Conservation (phyloP, 2,329 filamentous ascomycete genomes). For the Fusarium beomiforme region DNA sequence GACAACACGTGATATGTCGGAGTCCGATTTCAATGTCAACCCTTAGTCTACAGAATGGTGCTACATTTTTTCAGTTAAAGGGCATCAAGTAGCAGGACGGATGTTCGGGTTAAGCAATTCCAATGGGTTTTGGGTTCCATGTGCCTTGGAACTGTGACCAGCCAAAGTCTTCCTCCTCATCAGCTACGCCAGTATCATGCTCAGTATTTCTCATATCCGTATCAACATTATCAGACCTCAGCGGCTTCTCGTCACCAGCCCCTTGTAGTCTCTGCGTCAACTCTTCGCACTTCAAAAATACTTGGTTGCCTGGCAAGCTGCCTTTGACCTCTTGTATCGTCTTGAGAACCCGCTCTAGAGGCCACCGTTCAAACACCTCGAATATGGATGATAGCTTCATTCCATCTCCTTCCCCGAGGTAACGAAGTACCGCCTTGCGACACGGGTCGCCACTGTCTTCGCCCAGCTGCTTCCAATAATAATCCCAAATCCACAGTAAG, state of each 20-base stretch:
- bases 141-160: constrained; percentile 63
- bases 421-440: constrained; percentile 50
- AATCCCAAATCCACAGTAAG: constrained; percentile 86
- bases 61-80: not conserved
- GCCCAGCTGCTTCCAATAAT: constrained; percentile 77
- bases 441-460: constrained; percentile 45
- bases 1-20: constrained; percentile 34
- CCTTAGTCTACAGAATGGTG: not conserved
- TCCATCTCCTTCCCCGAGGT: constrained; percentile 50
- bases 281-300: constrained; percentile 57
- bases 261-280: constrained; percentile 53
- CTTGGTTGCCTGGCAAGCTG: constrained; percentile 54
- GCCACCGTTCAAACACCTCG: constrained; percentile 49
- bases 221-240: constrained; percentile 1
- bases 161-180: constrained; percentile 39
- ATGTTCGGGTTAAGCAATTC: constrained; percentile 54
- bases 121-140: constrained; percentile 69
- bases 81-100: constrained; percentile 18
- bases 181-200: constrained; percentile 36
- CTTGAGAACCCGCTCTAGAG: constrained; percentile 49
- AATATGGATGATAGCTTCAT: constrained; percentile 38
- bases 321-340: constrained; percentile 53
- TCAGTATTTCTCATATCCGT: constrained; percentile 20
- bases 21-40: not conserved
- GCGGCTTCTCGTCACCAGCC: constrained; percentile 17